phyloP scores from a whole-genome alignment of 768 basidiomycete species.

The Dioszegia hungarica region DNA sequence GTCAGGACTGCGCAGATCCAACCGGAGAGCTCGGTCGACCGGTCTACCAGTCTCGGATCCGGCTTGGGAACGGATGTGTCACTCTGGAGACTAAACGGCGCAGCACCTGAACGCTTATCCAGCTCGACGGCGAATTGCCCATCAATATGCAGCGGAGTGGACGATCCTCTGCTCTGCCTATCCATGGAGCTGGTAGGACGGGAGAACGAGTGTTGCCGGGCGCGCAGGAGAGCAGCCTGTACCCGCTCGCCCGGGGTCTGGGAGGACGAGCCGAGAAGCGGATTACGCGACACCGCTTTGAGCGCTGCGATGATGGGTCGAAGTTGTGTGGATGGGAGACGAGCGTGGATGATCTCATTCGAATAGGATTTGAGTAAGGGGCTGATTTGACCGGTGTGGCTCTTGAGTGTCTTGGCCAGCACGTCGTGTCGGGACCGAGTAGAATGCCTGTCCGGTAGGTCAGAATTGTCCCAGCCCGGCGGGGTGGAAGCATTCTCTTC shows the following conservation, averaged over 20 bases:
- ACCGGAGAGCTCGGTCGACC: background rate
- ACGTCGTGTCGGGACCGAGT: background rate
- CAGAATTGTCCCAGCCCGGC: background rate
- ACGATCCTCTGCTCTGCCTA: background rate
- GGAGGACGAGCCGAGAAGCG: conserved; percentile 28
- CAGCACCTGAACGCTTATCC: background rate
- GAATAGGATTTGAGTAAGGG: conserved; percentile 8
- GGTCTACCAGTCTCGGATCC: background rate
- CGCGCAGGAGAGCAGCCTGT: conserved; percentile 18
- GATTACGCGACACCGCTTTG: conserved; percentile 27
- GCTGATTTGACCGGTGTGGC: background rate
- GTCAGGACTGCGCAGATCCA: background rate
- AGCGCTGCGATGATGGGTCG: conserved; percentile 16
- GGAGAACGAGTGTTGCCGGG: background rate
- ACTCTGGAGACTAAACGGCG: background rate
- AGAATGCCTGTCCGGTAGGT: background rate
- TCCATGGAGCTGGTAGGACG: background rate
- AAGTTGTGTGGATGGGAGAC: background rate
- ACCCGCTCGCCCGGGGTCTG: conserved; percentile 41
- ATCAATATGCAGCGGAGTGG: background rate
- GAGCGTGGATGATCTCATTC: conserved; percentile 7
- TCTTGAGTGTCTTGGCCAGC: background rate
- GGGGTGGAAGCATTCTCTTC: background rate
- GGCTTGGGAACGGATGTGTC: background rate
- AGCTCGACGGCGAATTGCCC: background rate